These are phyloP conservation scores for Naganishia sp. DNA, from an alignment of 1,284 basidiomycete genomes.

Conservation along the genomic window DNA sequence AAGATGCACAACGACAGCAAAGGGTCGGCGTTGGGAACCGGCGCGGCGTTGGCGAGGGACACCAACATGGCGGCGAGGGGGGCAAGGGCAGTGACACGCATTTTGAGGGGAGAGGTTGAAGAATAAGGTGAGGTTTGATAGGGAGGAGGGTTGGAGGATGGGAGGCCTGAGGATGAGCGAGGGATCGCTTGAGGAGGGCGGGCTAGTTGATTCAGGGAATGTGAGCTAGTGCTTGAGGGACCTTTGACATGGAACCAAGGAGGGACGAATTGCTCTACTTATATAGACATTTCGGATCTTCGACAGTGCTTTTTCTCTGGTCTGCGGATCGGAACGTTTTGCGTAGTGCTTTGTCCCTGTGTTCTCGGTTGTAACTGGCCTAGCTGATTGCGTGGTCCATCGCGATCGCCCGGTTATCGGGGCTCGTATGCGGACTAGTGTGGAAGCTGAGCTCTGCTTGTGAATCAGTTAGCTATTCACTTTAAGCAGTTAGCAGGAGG, in stretches of 20 bases:
- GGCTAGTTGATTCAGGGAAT: slow-evolving; percentile 21
- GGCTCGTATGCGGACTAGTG: too few species aligned
- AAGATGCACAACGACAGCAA: slow-evolving; percentile 12
- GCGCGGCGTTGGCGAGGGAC: slow-evolving; percentile 20
- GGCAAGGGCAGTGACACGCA: slow-evolving; percentile 37
- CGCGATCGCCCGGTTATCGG: too few species aligned
- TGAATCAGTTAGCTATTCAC: too few species aligned
- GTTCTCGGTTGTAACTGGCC: too few species aligned
- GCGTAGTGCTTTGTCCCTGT: too few species aligned
- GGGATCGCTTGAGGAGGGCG: slow-evolving; percentile 14
- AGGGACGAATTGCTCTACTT: neutral
- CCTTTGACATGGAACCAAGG: too few species aligned
- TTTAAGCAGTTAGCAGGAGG: too few species aligned
- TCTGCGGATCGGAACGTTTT: too few species aligned
- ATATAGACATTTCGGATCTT: slow-evolving; percentile 11
- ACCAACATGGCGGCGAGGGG: slow-evolving; percentile 28
- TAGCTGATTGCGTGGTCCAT: too few species aligned
- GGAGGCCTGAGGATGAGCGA: slow-evolving; percentile 26
- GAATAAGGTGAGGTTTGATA: slow-evolving; percentile 22
- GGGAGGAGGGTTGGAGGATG: slow-evolving; percentile 20
- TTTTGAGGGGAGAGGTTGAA: slow-evolving; percentile 31
- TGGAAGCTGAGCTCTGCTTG: too few species aligned
- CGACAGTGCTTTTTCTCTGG: too few species aligned
- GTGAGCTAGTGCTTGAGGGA: slow-evolving; percentile 24
- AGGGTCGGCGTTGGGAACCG: slow-evolving; percentile 14